Base-by-base conservation (phyloP, 164 flowering plant genomes). In the Saururus chinensis region DNA sequence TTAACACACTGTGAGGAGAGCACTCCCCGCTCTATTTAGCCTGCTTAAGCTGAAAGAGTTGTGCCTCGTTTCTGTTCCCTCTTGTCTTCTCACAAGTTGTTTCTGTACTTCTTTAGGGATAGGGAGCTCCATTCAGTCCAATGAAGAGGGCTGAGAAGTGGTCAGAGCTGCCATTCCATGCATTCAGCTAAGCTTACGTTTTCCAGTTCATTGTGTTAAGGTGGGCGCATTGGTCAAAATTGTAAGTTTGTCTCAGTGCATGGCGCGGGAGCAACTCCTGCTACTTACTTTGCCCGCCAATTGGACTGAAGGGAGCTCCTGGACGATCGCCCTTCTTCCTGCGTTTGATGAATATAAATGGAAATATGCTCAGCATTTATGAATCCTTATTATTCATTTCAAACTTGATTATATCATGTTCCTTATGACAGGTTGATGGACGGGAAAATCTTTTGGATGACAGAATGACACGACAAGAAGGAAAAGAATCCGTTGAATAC, bases 281-380 rank as follows among this genome's bases (percentile, higher is more conserved):
- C 79, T 76, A 64, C 77, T 1, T 62, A 17, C 74, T 77, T 73
- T 48, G 78, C 73, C 72, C 80, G 37, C 80, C 71, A 68, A 74
- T 83, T 81, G 84, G 87, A 83, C 79, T 79, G 87, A 83, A 83
- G 87, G 84, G 87, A 81, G 84, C 84, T 83, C 87, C 83, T 51
- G 13, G 11, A 19, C 16, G 40, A 57, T 7, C 45, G 35, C 57
- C 49, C 17, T 10, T 42, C 12, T 42, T 42, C 49, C 12, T 42
- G 49, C 12, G 49, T 30, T 30, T 30, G 2, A 2, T 30, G 12
- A 4, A 10, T 42, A 42, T 42, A 42, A 10, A 40, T 40, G 42
- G 42, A 40, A 40, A 40, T 6, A 6, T 42, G 5, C 12, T 42
- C 14, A 42, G 12, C 17, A 14, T 42, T 42, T 1, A 42, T 42